Percentiles rank a stretch among this genome's conserved stretches.
phyloP scores from a whole-genome alignment of 2,329 filamentous ascomycete species.

The Atkinsonella texensis region DNA sequence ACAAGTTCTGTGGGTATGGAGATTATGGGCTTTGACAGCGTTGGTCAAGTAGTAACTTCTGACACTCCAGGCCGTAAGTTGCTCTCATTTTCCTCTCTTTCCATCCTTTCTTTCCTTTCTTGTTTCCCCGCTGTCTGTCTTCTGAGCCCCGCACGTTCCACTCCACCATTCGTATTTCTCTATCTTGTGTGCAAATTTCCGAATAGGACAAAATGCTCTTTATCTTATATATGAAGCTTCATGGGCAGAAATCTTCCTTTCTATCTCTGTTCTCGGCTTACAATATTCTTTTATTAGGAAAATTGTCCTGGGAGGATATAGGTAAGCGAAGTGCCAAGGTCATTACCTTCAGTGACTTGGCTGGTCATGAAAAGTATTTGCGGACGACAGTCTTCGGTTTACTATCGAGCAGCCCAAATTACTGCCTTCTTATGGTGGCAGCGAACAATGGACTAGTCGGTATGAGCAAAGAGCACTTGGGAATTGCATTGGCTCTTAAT shows the following conservation, averaged over 20 bases:
- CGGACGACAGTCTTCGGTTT: constrained; percentile 94
- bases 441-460: constrained; percentile 95
- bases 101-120: not conserved
- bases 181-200: no score
- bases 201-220: no score
- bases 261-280: not conserved
- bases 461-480: constrained; percentile 97
- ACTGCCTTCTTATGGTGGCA: constrained; percentile 95
- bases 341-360: constrained; percentile 90
- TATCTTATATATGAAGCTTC: no score
- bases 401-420: constrained; percentile 88
- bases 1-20: constrained; percentile 98
- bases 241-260: no score
- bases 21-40: constrained; percentile 92
- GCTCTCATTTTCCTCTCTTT: no score
- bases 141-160: no score
- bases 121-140: no score
- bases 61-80: constrained; percentile 67
- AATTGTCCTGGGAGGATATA: constrained; percentile 93
- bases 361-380: constrained; percentile 89
- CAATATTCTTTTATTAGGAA: constrained; percentile 22
- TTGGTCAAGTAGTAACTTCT: constrained; percentile 70
- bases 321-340: constrained; percentile 91
- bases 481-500: constrained; percentile 86
- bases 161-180: no score